These are phyloP conservation scores for Puccinellia tenuiflora DNA, from an alignment of 176 grass and related monocot species.

Conservation along the genomic window DNA sequence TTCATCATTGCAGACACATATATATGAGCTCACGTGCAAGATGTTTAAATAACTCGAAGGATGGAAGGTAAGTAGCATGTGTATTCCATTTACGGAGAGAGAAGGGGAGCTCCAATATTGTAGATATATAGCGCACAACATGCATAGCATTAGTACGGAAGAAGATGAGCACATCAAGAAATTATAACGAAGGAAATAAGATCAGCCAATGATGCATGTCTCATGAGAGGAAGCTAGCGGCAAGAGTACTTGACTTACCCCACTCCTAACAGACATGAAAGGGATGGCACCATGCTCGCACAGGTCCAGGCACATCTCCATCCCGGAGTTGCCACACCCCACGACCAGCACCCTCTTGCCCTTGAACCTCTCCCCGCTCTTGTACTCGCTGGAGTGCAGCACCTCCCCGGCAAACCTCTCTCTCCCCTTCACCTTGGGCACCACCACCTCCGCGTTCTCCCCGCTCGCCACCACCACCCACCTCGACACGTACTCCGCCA, in stretches of 20 bases:
- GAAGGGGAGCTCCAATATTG: too few species aligned
- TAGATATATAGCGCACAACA: background rate
- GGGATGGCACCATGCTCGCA: constrained; percentile 73
- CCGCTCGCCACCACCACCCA: constrained; percentile 95
- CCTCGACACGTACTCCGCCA: constrained; percentile 51
- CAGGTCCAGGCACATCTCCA: constrained; percentile 95
- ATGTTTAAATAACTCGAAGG: background rate
- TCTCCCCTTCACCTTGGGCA: constrained; percentile 66
- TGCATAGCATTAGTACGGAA: background rate
- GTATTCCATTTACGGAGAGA: too few species aligned
- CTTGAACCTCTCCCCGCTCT: constrained; percentile 63
- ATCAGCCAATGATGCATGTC: background rate
- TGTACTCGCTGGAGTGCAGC: constrained; percentile 81
- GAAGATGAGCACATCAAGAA: background rate
- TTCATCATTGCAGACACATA: background rate
- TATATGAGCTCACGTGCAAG: background rate
- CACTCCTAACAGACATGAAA: constrained; percentile 90
- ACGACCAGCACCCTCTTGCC: constrained; percentile 75
- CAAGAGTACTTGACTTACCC: constrained; percentile 37
- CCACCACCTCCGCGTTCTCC: constrained; percentile 80
- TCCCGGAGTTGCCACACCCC: constrained; percentile 92
- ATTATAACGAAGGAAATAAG: background rate
- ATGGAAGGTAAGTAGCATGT: background rate
- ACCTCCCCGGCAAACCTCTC: constrained; percentile 62
- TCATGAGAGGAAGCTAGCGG: background rate